Base-by-base conservation (phyloP, 148 eudicot species). In the Hydrangea macrophylla region DNA sequence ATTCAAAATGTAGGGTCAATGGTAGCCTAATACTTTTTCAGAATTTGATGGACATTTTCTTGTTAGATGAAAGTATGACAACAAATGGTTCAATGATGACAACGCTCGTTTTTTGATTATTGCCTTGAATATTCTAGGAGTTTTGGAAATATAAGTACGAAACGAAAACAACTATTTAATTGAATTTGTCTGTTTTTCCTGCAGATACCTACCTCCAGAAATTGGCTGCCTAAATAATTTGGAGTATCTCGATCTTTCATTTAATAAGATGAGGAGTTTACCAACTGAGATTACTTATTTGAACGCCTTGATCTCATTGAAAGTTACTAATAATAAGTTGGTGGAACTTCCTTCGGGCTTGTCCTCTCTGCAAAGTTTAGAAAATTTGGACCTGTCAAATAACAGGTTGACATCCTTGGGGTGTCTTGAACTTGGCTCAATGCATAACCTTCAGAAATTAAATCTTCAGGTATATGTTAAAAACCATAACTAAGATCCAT, bases 161-260 rank as follows among this genome's bases (percentile, higher is more conserved):
- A 24, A n/a, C 17, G 18, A 23, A 17, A 17, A 33, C 22, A 24
- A 27, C 26, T 50, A 10, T 51, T 25, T 67, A 33, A 8, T 18
- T 36, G 5, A 53, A 26, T 28, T 2, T 42, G 39, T 60, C 35
- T 8, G 18, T 5, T 66, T 72, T 28, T 68, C 62, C 65, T 82
- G 85, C 91, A 92, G 98, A 82, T 90, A 84, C 62, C 88, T 94
- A 62, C 98, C 98, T 73, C 84, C 96, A 31, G 98, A 94, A 86
- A 94, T 94, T 60, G 89, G 92, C 33, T 80, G 81, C 62, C 92
- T 94, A 68, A 64, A 26, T 70, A 85, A 77, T 58, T 84, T 94
- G 72, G 97, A 94, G 83, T 74, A 76, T 75, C 82, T 94, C 58
- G 92, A 94, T 79, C 83, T 94, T 76, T 94, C 98, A 45, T 88